Percentiles rank a stretch among this genome's conserved stretches.
Conservation (phyloP, 805 yeast genomes). For the Metschnikowia reukaufii region DNA sequence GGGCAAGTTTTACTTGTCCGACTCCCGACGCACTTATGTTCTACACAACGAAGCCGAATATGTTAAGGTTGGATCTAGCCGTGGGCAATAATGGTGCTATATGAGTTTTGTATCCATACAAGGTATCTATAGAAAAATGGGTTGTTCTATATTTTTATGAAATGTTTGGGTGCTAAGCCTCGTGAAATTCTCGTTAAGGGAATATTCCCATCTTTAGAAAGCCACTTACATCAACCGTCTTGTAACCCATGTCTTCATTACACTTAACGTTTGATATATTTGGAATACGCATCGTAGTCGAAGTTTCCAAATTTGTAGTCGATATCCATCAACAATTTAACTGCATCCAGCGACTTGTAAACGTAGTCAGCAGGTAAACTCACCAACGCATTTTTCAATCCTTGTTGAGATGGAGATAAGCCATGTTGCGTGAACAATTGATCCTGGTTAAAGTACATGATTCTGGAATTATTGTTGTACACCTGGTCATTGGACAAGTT, state of each 20-base stretch:
- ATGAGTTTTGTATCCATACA: no score
- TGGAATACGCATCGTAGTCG: constrained; percentile 48
- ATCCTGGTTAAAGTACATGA: constrained; percentile 36
- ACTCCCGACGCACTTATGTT: neutral
- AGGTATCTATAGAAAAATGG: no score
- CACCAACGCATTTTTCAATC: constrained; percentile 39
- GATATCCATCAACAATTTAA: constrained; percentile 60
- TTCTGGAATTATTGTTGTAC: constrained; percentile 37
- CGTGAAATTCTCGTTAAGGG: no score
- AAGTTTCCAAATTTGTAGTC: constrained; percentile 62
- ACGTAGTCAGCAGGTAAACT: constrained; percentile 45
- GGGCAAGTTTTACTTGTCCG: neutral
- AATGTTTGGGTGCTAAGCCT: no score
- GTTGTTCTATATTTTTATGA: no score
- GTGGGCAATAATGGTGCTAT: no score
- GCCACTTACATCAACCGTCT: neutral
- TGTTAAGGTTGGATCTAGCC: neutral
- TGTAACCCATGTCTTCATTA: neutral
- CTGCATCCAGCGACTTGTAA: constrained; percentile 60
- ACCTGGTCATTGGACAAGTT: constrained; percentile 41
- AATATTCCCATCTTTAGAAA: no score
- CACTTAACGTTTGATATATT: constrained; percentile 27
- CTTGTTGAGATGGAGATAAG: constrained; percentile 25
- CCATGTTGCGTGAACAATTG: constrained; percentile 37
- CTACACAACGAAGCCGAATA: neutral